Percentiles rank a stretch among this genome's conserved stretches.
Evolutionary conservation across 495 filamentous ascomycete species (phyloP).

Genomic region (Aspergillus cavernicola): DNA sequence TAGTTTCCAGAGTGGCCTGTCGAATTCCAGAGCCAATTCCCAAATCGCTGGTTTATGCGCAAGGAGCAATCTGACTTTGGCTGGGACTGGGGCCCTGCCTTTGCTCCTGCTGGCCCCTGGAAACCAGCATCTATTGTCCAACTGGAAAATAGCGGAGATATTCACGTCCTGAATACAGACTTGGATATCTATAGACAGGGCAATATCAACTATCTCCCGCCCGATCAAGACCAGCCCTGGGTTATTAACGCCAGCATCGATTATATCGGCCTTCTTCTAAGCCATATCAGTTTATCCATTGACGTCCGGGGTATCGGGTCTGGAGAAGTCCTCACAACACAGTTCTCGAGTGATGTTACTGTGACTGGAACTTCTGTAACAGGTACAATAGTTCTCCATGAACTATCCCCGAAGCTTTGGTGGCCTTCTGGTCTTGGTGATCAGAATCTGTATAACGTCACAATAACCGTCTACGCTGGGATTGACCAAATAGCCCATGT

Average conservation of each 20-base stretch:
- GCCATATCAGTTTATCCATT: slow-evolving; percentile 45
- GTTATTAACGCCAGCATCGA: slow-evolving; percentile 68
- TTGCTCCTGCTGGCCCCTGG: slow-evolving; percentile 65
- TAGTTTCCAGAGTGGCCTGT: slow-evolving; percentile 44
- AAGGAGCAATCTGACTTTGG: slow-evolving; percentile 71
- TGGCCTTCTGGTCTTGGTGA: slow-evolving; percentile 59
- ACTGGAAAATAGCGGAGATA: slow-evolving; percentile 32
- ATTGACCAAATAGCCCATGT: slow-evolving; percentile 36
- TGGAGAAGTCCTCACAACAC: slow-evolving; percentile 45
- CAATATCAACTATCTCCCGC: slow-evolving; percentile 57
- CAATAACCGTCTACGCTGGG: slow-evolving; percentile 42
- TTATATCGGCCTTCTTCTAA: slow-evolving; percentile 51
- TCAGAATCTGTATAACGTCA: slow-evolving; percentile 58
- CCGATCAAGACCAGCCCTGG: slow-evolving; percentile 61
- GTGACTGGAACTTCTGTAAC: slow-evolving; percentile 46
- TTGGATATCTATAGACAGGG: slow-evolving; percentile 59
- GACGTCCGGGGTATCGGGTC: slow-evolving; percentile 47
- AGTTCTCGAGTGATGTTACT: slow-evolving; percentile 41
- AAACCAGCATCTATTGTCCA: slow-evolving; percentile 58
- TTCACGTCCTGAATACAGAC: slow-evolving; percentile 56
- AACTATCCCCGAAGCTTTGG: slow-evolving; percentile 54
- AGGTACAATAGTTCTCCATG: slow-evolving; percentile 44
- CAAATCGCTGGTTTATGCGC: slow-evolving; percentile 58
- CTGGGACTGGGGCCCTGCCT: slow-evolving; percentile 69
- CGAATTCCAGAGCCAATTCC: slow-evolving; percentile 43